Conservation (phyloP, 805 yeast species). For the Priceomyces medius region DNA sequence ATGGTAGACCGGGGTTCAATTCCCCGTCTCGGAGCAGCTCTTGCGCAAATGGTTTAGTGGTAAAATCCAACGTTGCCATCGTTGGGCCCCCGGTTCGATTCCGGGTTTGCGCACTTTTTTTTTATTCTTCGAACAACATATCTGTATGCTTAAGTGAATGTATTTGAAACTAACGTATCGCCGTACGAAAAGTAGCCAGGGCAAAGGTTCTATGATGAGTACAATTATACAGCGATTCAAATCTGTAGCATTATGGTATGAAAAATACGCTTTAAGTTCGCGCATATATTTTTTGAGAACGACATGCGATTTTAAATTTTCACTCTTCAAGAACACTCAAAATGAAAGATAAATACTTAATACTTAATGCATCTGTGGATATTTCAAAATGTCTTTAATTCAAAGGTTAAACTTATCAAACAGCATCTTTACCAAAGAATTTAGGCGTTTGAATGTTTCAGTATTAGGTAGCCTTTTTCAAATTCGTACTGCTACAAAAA, state of each 20-base stretch:
- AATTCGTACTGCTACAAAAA: slow-evolving; percentile 88
- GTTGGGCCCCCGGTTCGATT: slow-evolving; percentile 17
- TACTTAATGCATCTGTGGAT: too few species aligned
- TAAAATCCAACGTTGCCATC: slow-evolving; percentile 17
- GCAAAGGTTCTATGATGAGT: too few species aligned
- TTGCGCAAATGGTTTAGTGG: slow-evolving; percentile 16
- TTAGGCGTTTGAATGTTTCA: neutral
- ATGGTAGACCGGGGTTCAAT: slow-evolving; percentile 22
- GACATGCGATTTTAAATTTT: neutral
- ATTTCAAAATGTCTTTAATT: neutral
- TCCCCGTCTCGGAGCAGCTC: slow-evolving; percentile 18
- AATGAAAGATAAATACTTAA: too few species aligned
- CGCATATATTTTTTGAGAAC: slow-evolving; percentile 1
- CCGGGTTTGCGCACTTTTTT: slow-evolving; percentile 15
- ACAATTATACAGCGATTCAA: too few species aligned
- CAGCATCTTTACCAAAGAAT: neutral
- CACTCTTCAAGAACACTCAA: neutral
- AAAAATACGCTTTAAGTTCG: too few species aligned
- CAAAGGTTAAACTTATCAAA: neutral
- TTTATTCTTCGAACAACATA: too few species aligned
- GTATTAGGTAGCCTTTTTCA: slow-evolving; percentile 20
- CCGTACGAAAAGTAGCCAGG: too few species aligned
- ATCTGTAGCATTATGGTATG: too few species aligned
- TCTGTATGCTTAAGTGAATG: too few species aligned
- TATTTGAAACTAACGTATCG: too few species aligned